Conservation (phyloP, 2,329 filamentous ascomycete genomes). For the Fusarium zealandicum region DNA sequence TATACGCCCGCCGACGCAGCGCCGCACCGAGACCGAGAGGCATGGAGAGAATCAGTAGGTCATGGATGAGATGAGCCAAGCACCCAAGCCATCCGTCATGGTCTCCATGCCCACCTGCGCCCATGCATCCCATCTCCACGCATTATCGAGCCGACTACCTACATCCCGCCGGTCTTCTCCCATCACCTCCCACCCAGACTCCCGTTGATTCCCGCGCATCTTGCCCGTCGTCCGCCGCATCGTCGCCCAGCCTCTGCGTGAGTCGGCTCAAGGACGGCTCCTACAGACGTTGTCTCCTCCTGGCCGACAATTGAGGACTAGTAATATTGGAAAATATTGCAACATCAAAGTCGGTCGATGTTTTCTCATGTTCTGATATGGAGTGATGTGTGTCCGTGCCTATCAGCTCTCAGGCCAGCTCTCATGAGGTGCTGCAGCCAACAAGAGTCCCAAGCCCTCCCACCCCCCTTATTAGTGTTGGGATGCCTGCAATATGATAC, state of each 20-base stretch:
- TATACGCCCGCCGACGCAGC: conserved; percentile 32
- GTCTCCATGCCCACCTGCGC: no score
- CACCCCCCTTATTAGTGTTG: conserved; percentile 19
- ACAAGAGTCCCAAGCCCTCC: conserved; percentile 21
- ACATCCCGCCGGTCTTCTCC: conserved; percentile 5
- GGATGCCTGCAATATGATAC: conserved; percentile 12
- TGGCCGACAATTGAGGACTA: no score
- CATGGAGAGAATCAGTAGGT: no score
- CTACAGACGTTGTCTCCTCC: no score
- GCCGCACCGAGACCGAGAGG: conserved; percentile 33
- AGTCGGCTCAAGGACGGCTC: conserved; percentile 31
- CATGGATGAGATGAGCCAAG: no score
- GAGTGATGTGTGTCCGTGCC: conserved; percentile 31
- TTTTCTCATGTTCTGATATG: conserved; percentile 33
- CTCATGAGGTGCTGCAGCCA: conserved; percentile 27
- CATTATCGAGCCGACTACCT: conserved; percentile 17
- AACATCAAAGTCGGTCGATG: conserved; percentile 27
- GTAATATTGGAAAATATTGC: no score
- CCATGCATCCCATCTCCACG: conserved; percentile 18
- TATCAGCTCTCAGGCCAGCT: conserved; percentile 35
- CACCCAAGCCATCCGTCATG: no score
- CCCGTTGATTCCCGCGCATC: conserved; percentile 37
- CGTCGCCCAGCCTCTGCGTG: conserved; percentile 27
- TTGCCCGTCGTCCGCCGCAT: conserved; percentile 27
- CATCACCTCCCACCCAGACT: conserved; percentile 12